phyloP scores from a whole-genome alignment of 129 eudicot species.

The Flaveria bidentis region DNA sequence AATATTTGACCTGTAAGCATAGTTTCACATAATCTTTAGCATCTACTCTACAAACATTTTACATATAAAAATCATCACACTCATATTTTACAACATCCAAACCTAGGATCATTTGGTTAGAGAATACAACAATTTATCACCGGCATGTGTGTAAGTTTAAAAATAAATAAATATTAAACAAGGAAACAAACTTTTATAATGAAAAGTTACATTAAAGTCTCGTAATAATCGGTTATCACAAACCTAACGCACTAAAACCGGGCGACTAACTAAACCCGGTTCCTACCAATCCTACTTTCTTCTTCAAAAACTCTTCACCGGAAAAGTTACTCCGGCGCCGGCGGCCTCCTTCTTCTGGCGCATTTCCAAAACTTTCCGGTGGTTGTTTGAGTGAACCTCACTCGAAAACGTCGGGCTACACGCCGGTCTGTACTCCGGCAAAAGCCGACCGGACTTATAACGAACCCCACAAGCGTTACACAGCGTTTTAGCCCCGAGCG shows the following conservation, averaged over 20 bases:
- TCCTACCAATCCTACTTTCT: slow-evolving; percentile 1
- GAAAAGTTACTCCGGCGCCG: slow-evolving; percentile 38
- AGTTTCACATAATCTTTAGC: too few relatives aligned
- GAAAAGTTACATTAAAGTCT: slow-evolving; percentile 51
- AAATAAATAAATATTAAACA: not conserved
- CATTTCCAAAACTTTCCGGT: slow-evolving; percentile 95
- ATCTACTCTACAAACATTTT: too few relatives aligned
- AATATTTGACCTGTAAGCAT: too few relatives aligned
- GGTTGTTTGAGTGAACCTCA: slow-evolving; percentile 84
- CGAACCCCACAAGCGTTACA: slow-evolving; percentile 98
- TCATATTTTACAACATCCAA: too few relatives aligned
- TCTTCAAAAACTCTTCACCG: slow-evolving; percentile 72
- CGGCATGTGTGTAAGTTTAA: too few relatives aligned
- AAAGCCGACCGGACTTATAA: slow-evolving; percentile 87
- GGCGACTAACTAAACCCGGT: slow-evolving; percentile 44
- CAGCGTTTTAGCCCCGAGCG: slow-evolving; percentile 84
- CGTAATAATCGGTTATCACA: slow-evolving; percentile 49
- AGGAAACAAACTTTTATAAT: slow-evolving; percentile 20
- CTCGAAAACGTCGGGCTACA: slow-evolving; percentile 85
- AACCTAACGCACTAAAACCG: slow-evolving; percentile 46
- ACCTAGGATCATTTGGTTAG: too few relatives aligned
- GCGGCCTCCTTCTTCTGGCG: slow-evolving; percentile 70
- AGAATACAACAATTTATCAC: too few relatives aligned
- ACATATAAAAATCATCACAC: too few relatives aligned
- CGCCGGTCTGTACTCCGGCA: slow-evolving; percentile 95